Evolutionary conservation across 75 land plant genomes (phyloP), one percentile per base, ranked within the genome.

Genomic region (Larix kaempferi): DNA sequence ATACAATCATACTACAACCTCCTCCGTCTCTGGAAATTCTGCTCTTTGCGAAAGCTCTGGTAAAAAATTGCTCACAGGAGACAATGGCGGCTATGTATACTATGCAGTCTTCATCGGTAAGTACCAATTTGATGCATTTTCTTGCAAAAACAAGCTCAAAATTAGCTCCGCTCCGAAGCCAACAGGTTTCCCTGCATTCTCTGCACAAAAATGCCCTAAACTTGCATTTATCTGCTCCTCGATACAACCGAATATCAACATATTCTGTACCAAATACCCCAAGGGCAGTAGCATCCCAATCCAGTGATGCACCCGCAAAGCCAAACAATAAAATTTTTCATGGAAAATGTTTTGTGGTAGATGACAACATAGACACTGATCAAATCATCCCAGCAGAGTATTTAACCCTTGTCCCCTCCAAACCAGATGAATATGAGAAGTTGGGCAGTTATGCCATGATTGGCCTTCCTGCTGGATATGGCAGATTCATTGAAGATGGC

Each of bases 331-430:
- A 63, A 49, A 16, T 81, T 26, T 92, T 92, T 82, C 94, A 92
- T 76, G 99, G 99, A 66, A 82, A 79, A 71, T 96, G 99, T 81
- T 96, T 92, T 78, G 95, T 96, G 7, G 83, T 96, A 41, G 83
- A 81, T 21, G 95, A 96, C 82, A 96, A 96, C 84, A 96, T 96
- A 78, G 99, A 96, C 84, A 96, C 99, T 10, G 99, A 96, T 79
- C 99, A 96, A 80, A 96, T 96, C 81, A 96, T 96, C 82, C 98
- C 98, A 56, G 95, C 99, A 27, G 99, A 96, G 85, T 86, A 94
- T 80, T 87, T 94, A 12, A 96, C 99, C 29, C 90, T 96, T 10
- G 99, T 96, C 62, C 98, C 99, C 23, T 92, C 99, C 59, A 96
- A 91, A 41, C 98, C 95, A 52, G 95, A 91, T 39, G 99, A 96